Evolutionary conservation across 306 rosid genomes (phyloP), one percentile per base, ranked within the genome.

Genomic region (Astragalus membranaceus): DNA sequence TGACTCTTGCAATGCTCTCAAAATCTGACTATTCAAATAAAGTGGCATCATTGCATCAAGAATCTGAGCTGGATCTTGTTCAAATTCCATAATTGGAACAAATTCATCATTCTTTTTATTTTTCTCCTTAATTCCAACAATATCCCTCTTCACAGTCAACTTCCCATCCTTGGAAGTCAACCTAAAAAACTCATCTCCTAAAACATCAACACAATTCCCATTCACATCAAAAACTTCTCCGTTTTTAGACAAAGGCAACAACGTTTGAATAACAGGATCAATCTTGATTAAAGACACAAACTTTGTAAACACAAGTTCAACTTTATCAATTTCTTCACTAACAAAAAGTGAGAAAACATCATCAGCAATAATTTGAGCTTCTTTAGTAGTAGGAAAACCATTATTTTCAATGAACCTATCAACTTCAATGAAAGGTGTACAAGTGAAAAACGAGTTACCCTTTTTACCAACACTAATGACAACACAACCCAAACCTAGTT

Each of bases 1-100:
- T 7, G 96, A 86, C 75, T 92, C 98, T 72, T 92, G 95, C 85
- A 92, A 83, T 5, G 83, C 89, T 77, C 83, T 84, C 78, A 92
- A 64, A 36, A 89, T 72, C 81, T 89, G 96, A 55, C 90, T 81
- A 51, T 89, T 92, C 82, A 92, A 61, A 72, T 92, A 92, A 30
- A 92, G 80, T 13, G 98, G 96, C 92, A 92, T 73, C 95, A 92
- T 84, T 6, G 89, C 98, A 83, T 89, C 92, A 64, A 89, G 81
- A 78, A 92, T 92, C 85, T 84, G 86, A 81, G 74, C 92, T 8
- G 96, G 98, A 48, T 92, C 92, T 64, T 92, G 98, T 43, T 92
- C 96, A 44, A 89, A 92, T 73, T 85, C 69, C 88, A 92, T 66
- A 69, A 87, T 36, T 0, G 79, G 79, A 47, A 47, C 48, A 35